Evolutionary conservation across 2,329 filamentous ascomycete species (phyloP).

Genomic region (Malbranchea cinnamomea): DNA sequence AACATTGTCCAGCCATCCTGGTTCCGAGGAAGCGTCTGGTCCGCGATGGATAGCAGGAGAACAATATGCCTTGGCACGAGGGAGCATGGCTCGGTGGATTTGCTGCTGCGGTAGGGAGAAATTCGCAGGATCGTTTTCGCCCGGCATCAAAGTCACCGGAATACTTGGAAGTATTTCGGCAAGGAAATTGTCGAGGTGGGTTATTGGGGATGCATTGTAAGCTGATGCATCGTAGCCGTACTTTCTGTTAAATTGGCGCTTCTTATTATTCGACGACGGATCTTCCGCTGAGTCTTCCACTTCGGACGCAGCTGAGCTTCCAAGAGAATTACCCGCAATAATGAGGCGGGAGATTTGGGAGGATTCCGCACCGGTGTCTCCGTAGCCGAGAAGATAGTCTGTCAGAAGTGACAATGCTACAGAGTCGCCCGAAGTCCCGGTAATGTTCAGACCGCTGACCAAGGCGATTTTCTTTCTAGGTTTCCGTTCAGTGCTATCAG

Average conservation of each 20-base stretch:
- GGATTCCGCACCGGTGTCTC: slow-evolving; percentile 27
- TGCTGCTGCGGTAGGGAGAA: slow-evolving; percentile 82
- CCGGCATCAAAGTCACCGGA: slow-evolving; percentile 78
- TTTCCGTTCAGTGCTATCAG: slow-evolving; percentile 23
- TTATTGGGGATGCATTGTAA: slow-evolving; percentile 76
- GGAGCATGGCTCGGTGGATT: slow-evolving; percentile 85
- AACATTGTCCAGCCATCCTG: slow-evolving; percentile 70
- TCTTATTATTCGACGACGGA: slow-evolving; percentile 13
- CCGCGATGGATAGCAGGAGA: slow-evolving; percentile 19
- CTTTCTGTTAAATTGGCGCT: slow-evolving; percentile 51
- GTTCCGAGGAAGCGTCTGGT: slow-evolving; percentile 23
- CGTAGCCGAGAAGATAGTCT: slow-evolving; percentile 79
- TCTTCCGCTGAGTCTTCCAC: slow-evolving; percentile 21
- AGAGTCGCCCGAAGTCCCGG: slow-evolving; percentile 57
- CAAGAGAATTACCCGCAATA: slow-evolving; percentile 80
- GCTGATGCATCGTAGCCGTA: slow-evolving; percentile 85
- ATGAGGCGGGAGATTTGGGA: slow-evolving; percentile 65
- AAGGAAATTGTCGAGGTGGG: slow-evolving; percentile 72
- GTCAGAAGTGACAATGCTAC: slow-evolving; percentile 62
- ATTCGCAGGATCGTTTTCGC: slow-evolving; percentile 73
- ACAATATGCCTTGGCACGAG: slow-evolving; percentile 53
- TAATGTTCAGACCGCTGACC: slow-evolving; percentile 76
- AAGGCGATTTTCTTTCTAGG: slow-evolving; percentile 63
- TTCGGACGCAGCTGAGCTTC: slow-evolving; percentile 22
- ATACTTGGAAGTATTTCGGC: slow-evolving; percentile 67